These are phyloP conservation scores for Penicillium paradoxum DNA, from an alignment of 495 filamentous ascomycete species.

Conservation along the genomic window DNA sequence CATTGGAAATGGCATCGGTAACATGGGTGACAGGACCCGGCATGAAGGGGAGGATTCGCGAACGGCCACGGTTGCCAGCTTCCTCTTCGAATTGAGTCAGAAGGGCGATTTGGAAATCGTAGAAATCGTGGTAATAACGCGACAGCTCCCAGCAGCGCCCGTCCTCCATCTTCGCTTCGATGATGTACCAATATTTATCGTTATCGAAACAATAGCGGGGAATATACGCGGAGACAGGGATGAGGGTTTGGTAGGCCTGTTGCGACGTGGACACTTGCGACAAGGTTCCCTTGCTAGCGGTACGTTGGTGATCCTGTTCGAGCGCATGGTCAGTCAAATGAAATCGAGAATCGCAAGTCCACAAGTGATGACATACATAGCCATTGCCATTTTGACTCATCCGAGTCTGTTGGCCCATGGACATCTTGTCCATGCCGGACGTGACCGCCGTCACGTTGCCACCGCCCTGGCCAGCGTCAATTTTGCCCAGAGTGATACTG, in stretches of 20 bases:
- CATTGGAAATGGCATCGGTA: constrained; percentile 93
- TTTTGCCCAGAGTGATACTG: constrained; percentile 90
- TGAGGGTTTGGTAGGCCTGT: constrained; percentile 36
- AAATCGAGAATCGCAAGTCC: neutral
- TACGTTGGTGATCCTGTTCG: constrained; percentile 43
- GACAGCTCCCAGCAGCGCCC: constrained; percentile 88
- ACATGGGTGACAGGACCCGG: constrained; percentile 96
- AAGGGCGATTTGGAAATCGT: constrained; percentile 95
- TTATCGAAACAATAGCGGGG: constrained; percentile 94
- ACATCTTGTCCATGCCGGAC: constrained; percentile 76
- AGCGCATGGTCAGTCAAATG: neutral
- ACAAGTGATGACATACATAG: constrained; percentile 33
- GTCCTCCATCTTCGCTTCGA: constrained; percentile 88
- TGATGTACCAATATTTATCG: constrained; percentile 98
- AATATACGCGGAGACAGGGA: constrained; percentile 74
- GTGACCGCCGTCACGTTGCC: constrained; percentile 48
- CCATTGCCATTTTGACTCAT: constrained; percentile 43
- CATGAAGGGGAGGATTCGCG: constrained; percentile 93
- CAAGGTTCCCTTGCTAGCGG: constrained; percentile 39
- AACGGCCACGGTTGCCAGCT: constrained; percentile 72
- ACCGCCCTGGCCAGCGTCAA: constrained; percentile 52
- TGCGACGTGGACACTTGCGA: constrained; percentile 25
- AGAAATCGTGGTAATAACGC: constrained; percentile 96
- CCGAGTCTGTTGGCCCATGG: constrained; percentile 45
- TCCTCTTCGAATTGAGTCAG: constrained; percentile 91